Conservation (phyloP, 805 yeast genomes). For the Candida takata region DNA sequence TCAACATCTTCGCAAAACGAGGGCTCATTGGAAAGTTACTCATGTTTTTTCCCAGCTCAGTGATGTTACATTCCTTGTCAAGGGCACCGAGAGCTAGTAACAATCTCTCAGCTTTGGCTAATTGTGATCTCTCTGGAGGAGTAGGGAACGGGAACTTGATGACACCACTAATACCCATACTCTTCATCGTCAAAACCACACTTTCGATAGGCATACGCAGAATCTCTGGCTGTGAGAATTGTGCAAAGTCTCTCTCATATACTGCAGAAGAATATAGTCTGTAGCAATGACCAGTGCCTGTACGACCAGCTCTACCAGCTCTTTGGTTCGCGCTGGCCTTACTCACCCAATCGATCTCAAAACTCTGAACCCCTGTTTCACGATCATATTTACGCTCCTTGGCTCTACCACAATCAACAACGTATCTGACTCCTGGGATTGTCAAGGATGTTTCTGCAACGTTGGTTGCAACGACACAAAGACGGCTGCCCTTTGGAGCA, state of each 20-base stretch:
- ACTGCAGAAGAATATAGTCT: conserved; percentile 90
- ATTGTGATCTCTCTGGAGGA: conserved; percentile 62
- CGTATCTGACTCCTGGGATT: conserved; percentile 91
- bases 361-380: conserved; percentile 86
- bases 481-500: conserved; percentile 80
- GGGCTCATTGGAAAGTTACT: conserved; percentile 91
- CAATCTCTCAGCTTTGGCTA: conserved; percentile 60
- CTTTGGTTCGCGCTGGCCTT: conserved; percentile 96
- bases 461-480: conserved; percentile 93
- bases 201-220: conserved; percentile 94
- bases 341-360: conserved; percentile 84
- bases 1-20: conserved; percentile 81
- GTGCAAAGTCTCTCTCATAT: conserved; percentile 75
- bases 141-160: conserved; percentile 95
- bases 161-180: conserved; percentile 92
- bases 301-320: conserved; percentile 96
- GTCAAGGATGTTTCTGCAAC: conserved; percentile 97
- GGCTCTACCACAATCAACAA: conserved; percentile 90
- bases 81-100: conserved; percentile 76
- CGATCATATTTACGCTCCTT: conserved; percentile 82
- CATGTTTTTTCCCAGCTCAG: conserved; percentile 81
- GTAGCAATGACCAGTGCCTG: conserved; percentile 98
- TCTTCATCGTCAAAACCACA: conserved; percentile 90
- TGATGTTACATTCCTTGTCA: conserved; percentile 43
- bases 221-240: conserved; percentile 85